Base-by-base conservation (phyloP, 208 protist species). In the Lotmaria passim region DNA sequence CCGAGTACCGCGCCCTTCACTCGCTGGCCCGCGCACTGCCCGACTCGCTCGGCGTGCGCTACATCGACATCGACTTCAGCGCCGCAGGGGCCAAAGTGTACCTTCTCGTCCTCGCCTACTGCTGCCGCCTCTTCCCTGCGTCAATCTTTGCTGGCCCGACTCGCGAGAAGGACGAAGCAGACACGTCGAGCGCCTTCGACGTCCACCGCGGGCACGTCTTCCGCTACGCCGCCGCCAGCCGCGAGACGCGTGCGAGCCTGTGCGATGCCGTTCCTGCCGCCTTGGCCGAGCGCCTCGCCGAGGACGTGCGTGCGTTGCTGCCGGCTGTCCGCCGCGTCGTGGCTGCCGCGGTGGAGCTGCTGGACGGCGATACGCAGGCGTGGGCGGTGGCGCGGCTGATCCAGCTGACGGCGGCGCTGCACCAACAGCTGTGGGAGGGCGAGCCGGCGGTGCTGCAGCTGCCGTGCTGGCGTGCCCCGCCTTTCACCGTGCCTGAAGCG, bases 1-100 rank as follows among this genome's bases (percentile, higher is more conserved):
- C 78, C n/a, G 85, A 94, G 70, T 63, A 67, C 36, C 71, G 73
- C 36, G 89, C 87, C 15, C 74, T 96, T 30, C 86, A 86, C 44
- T 85, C 79, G 15, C 66, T 94, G 17, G 87, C 89, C 0, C 86
- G 87, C 8, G 78, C 83, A 11, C 78, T 96, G 58, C 89, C 89
- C 3, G 52, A 69, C 2, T 26, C 30, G 0, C 30, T 88, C 8
- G 65, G 63, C 15, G 82, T 96, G 50, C 75, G 69, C 30, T 87
- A 87, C 64, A 61, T 92, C 39, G 81, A 92, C 63, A 44, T 91
- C 31, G 86, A 94, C 74, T 93, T 91, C 65, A 53, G 41, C 28
- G 56, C 74, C 50, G 44, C 72, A 10, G 69, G 61, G 34, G 83
- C 71, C 53, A 96, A 96, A 78, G 71, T 94, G 26, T 89, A 82